These are phyloP conservation scores for Oryza brachyantha DNA, from an alignment of 176 grass and related monocot genomes.

Conservation along the genomic window DNA sequence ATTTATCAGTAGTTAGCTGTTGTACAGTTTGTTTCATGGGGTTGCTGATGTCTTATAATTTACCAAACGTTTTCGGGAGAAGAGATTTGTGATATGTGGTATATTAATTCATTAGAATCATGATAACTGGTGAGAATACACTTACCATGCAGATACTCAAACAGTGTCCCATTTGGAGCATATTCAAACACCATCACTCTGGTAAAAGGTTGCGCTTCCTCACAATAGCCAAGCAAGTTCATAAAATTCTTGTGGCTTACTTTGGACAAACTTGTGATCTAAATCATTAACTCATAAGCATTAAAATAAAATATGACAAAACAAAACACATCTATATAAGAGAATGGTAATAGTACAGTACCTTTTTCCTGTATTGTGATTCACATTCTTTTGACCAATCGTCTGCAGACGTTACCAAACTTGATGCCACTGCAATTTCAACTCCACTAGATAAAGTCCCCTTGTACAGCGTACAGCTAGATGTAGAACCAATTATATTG, in stretches of 20 bases:
- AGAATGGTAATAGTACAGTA: slow-evolving; percentile 20
- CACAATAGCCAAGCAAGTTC: slow-evolving; percentile 86
- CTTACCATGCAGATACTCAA: slow-evolving; percentile 89
- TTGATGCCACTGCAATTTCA: slow-evolving; percentile 68
- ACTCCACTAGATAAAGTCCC: slow-evolving; percentile 91
- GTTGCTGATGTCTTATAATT: not conserved
- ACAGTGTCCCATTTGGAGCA: slow-evolving; percentile 86
- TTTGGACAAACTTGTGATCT: slow-evolving; percentile 75
- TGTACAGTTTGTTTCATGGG: not conserved
- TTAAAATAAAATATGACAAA: slow-evolving; percentile 6
- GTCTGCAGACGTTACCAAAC: slow-evolving; percentile 43
- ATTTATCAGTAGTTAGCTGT: not conserved
- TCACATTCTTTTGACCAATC: slow-evolving; percentile 84
- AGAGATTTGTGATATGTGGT: not conserved
- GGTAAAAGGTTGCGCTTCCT: slow-evolving; percentile 74
- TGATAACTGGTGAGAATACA: not conserved
- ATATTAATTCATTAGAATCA: not conserved
- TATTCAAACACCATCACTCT: slow-evolving; percentile 97
- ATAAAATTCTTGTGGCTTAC: slow-evolving; percentile 90
- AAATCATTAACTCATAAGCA: slow-evolving; percentile 22
- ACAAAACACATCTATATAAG: not conserved
- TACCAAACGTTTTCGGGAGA: not conserved
- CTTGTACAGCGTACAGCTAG: slow-evolving; percentile 74
- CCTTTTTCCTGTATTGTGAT: slow-evolving; percentile 78
- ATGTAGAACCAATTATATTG: slow-evolving; percentile 70